Evolutionary conservation across 2,329 filamentous ascomycete genomes (phyloP).

Genomic region (Akanthomyces dipterigenus): DNA sequence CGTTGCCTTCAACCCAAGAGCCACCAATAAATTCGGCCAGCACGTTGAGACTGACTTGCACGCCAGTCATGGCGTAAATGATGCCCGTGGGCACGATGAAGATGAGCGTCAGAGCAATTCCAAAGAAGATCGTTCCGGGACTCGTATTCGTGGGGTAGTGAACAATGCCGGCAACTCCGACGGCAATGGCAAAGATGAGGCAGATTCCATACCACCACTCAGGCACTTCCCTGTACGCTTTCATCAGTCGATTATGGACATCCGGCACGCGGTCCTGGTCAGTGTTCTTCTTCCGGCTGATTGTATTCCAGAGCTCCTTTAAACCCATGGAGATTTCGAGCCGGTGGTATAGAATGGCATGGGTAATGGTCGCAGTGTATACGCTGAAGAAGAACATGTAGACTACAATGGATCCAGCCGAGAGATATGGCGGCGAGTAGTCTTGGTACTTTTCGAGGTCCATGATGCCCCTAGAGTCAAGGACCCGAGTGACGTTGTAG

Average conservation of each 20-base stretch:
- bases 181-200: conserved; percentile 27
- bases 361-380: conserved; percentile 22
- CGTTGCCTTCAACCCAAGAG: conserved; percentile 29
- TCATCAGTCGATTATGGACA: conserved; percentile 27
- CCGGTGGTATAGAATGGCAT: conserved; percentile 24
- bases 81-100: conserved; percentile 37
- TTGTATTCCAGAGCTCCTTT: conserved; percentile 20
- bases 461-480: conserved; percentile 31
- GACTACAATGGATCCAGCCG: conserved; percentile 22
- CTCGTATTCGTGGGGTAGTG: conserved; percentile 36
- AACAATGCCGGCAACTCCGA: conserved; percentile 31
- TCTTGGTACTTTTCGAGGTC: conserved; percentile 31
- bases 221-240: conserved; percentile 27
- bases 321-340: conserved; percentile 22
- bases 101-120: conserved; percentile 31
- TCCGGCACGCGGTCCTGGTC: conserved; percentile 17
- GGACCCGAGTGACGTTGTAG: conserved; percentile 27
- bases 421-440: conserved; percentile 35
- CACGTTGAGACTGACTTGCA: conserved; percentile 33
- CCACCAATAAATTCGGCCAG: conserved; percentile 37
- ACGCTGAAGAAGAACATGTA: conserved; percentile 24
- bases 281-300: conserved; percentile 15
- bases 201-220: conserved; percentile 36
- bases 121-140: conserved; percentile 34
- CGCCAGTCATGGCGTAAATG: conserved; percentile 38